Percentiles rank a stretch among this genome's conserved stretches.
phyloP scores from a whole-genome alignment of 192 early-diverging fungal species.

The Glomus cerebriforme region DNA sequence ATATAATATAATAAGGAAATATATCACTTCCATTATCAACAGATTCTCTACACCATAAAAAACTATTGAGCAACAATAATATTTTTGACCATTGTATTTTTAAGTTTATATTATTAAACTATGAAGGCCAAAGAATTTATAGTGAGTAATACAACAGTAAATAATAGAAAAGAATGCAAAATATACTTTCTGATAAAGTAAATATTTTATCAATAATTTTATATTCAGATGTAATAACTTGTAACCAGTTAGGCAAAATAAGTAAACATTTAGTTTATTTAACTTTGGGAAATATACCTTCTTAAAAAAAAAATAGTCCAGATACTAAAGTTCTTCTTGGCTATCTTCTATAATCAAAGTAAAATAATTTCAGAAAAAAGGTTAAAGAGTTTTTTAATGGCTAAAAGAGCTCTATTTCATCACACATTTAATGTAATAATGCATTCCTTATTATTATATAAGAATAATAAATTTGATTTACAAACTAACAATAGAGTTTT shows the following conservation, averaged over 20 bases:
- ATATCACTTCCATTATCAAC: not conserved
- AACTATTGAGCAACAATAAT: not conserved
- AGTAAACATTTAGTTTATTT: not conserved
- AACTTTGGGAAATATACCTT: not conserved
- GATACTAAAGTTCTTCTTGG: not conserved
- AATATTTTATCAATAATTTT: conserved; percentile 10
- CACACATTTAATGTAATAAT: too few species aligned
- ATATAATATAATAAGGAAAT: not conserved
- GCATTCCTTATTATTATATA: too few species aligned
- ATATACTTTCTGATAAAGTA: not conserved
- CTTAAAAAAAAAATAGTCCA: not conserved
- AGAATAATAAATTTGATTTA: not conserved
- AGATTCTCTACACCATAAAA: conserved; percentile 1
- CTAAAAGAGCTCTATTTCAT: too few species aligned
- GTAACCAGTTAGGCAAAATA: not conserved
- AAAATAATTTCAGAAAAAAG: not conserved
- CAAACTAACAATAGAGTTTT: not conserved
- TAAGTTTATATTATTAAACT: not conserved
- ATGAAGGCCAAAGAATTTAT: not conserved
- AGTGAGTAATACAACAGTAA: not conserved
- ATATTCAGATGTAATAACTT: not conserved
- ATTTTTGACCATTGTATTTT: conserved; percentile 1
- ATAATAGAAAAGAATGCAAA: not conserved
- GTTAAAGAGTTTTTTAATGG: too few species aligned
- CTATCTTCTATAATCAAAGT: not conserved